Evolutionary conservation across 805 yeast genomes (phyloP), one percentile per base, ranked within the genome.

Genomic region (Cyberlindnera mycetangii): DNA sequence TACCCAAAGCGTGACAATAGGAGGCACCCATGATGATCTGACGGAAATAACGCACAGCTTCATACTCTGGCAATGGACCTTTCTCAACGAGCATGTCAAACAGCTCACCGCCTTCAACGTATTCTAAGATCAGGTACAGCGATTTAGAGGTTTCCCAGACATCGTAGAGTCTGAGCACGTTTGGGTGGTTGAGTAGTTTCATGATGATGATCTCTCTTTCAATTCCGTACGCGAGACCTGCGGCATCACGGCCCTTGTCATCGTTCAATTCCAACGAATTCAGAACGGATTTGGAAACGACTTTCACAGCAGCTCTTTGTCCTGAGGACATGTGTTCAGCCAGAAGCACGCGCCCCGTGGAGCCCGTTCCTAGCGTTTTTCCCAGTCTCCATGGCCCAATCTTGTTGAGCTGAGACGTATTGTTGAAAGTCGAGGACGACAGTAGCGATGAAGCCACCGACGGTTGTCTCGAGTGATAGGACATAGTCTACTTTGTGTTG

Each of bases 81-180:
- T 77, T 75, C 21, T 70, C 65, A 6, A 85, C 89, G 44, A 86
- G 67, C 49, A 81, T 73, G 57, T 86, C 93, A 54, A 86, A 86
- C 43, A 86, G 67, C 64, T 86, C 95, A 47, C 95, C 95, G n/a
- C 93, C 92, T 63, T 86, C 90, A 25, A 86, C 92, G 61, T 85
- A 86, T 60, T 86, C 95, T 40, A 86, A 67, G 14, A 86, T 89
- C 52, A 86, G 64, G 57, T 83, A 86, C 45, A 93, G 72, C 48
- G 92, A 96, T 59, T 88, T 89, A 53, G 89, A 83, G 53, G 95
- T 92, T 66, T 93, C 99, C 98, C 98, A 93, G 19, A 93, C 99
- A 61, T 93, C 99, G 62, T 89, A 93, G 32, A 93, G 71, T 20
- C 93, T 85, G 78, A 93, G 81, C 19, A 93, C 93, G 59, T 93